Evolutionary conservation across 1,139 yeast genomes (phyloP).

Genomic region (Meyerozyma guilliermondii): DNA sequence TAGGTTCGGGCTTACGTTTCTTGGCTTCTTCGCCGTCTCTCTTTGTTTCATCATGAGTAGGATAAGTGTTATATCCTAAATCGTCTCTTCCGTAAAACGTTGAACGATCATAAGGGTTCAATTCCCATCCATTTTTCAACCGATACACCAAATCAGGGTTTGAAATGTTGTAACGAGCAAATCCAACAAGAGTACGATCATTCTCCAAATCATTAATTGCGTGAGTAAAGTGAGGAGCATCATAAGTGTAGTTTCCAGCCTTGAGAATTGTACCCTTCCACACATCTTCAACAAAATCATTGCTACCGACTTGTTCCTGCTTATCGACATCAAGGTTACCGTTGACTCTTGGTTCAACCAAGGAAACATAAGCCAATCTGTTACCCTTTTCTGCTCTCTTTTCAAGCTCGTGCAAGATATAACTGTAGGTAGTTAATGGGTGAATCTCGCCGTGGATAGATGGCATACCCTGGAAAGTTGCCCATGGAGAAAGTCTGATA

Average conservation of each 20-base stretch:
- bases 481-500: slow-evolving; percentile 12
- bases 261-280: slow-evolving; percentile 48
- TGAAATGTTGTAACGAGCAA: slow-evolving; percentile 10
- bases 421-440: slow-evolving; percentile 30
- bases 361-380: slow-evolving; percentile 9
- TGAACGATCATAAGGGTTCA: slow-evolving; percentile 8
- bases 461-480: slow-evolving; percentile 19
- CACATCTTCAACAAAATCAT: slow-evolving; percentile 34
- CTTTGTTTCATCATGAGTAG: slow-evolving; percentile 1
- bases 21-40: background rate
- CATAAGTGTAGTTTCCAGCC: slow-evolving; percentile 30
- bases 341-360: slow-evolving; percentile 21
- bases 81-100: slow-evolving; percentile 5
- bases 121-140: slow-evolving; percentile 9
- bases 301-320: slow-evolving; percentile 10
- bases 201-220: slow-evolving; percentile 2
- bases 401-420: slow-evolving; percentile 16
- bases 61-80: slow-evolving; percentile 7
- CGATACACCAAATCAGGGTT: slow-evolving; percentile 13
- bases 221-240: slow-evolving; percentile 7
- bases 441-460: slow-evolving; percentile 26
- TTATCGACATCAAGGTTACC: slow-evolving; percentile 10
- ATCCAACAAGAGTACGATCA: slow-evolving; percentile 6
- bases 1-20: background rate
- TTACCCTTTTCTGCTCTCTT: slow-evolving; percentile 9